Conservation (phyloP, 306 rosid species). For the Alnus rubra region DNA sequence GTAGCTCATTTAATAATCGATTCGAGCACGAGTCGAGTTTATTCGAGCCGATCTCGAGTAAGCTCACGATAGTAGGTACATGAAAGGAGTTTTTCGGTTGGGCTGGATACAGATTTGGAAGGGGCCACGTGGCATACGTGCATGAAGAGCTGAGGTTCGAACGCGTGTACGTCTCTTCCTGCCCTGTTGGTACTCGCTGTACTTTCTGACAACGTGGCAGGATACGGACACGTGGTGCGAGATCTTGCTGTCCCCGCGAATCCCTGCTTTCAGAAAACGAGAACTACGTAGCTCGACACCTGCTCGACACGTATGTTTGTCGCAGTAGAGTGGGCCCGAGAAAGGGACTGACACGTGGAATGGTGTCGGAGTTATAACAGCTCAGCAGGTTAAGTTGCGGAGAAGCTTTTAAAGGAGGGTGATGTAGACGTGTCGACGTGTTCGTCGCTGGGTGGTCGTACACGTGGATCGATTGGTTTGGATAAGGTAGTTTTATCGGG, state of each 20-base stretch:
- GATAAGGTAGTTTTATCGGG: not conserved
- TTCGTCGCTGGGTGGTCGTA: not conserved
- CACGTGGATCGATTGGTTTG: conserved; percentile 6
- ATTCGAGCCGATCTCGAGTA: no score
- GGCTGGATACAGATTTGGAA: no score
- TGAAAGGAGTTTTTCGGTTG: no score
- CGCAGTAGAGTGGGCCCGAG: not conserved
- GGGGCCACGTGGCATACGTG: conserved; percentile 18
- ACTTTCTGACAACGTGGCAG: not conserved
- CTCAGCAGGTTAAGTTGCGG: conserved; percentile 5
- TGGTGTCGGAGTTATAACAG: not conserved
- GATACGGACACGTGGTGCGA: conserved; percentile 16
- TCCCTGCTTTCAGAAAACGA: not conserved
- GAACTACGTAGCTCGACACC: not conserved
- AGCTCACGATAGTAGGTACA: no score
- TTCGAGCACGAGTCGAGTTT: no score
- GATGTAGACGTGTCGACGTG: conserved; percentile 14
- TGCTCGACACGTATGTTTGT: not conserved
- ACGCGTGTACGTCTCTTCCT: not conserved
- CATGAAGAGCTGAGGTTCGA: not conserved
- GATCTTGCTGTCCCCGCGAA: conserved; percentile 17
- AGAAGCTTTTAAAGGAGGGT: not conserved
- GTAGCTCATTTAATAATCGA: no score
- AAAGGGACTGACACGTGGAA: conserved; percentile 12
- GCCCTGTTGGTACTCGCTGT: not conserved